phyloP scores from a whole-genome alignment of 306 rosid species.

The Mimosa bimucronata region DNA sequence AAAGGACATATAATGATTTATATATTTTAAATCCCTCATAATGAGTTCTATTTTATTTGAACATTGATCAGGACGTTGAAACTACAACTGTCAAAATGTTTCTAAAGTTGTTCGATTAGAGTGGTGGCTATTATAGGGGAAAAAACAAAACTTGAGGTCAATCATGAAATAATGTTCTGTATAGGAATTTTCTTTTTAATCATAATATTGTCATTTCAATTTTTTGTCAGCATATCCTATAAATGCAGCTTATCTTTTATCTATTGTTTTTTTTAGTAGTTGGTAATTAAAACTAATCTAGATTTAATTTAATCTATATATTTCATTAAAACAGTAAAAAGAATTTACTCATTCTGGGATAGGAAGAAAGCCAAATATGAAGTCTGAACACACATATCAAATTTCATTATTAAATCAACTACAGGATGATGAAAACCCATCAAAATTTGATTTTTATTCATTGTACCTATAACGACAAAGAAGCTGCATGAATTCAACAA shows the following conservation, averaged over 20 bases:
- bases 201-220: neutral
- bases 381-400: neutral
- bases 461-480: neutral
- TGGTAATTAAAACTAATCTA: neutral
- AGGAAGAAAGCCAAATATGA: neutral
- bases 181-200: neutral
- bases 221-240: neutral
- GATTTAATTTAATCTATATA: neutral
- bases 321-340: neutral
- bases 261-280: neutral
- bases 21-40: too few relatives aligned
- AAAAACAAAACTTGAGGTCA: neutral
- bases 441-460: neutral
- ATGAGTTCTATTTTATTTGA: too few relatives aligned
- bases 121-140: neutral
- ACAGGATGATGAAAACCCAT: neutral
- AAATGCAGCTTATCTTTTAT: neutral
- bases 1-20: too few relatives aligned
- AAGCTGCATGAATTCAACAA: neutral
- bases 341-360: neutral
- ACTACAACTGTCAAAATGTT: too few relatives aligned
- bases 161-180: neutral
- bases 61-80: too few relatives aligned
- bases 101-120: neutral
- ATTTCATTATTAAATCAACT: neutral